These are phyloP conservation scores for Myriosclerotinia duriaeana DNA, from an alignment of 2,329 filamentous ascomycete genomes.

Conservation along the genomic window DNA sequence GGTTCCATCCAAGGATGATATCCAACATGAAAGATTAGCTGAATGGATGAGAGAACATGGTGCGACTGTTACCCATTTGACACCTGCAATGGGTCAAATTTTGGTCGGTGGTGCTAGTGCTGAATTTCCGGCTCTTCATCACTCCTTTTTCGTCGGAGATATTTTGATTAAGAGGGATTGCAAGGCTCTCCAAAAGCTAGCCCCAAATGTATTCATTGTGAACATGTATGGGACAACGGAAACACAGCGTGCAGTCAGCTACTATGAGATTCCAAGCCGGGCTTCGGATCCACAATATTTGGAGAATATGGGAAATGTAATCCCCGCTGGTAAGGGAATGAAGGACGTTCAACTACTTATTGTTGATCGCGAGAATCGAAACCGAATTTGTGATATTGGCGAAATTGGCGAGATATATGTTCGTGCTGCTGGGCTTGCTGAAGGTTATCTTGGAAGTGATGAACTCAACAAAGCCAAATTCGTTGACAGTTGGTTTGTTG, in stretches of 20 bases:
- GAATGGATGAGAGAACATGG: slow-evolving; percentile 82
- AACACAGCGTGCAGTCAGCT: slow-evolving; percentile 77
- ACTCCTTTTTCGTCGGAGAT: slow-evolving; percentile 90
- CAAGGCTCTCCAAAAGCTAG: slow-evolving; percentile 70
- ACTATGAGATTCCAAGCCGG: slow-evolving; percentile 71
- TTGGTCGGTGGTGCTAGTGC: slow-evolving; percentile 80
- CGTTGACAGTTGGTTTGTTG: slow-evolving; percentile 41
- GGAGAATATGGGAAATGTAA: slow-evolving; percentile 67
- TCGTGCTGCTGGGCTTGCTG: slow-evolving; percentile 77
- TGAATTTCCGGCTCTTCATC: slow-evolving; percentile 72
- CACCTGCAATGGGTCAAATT: slow-evolving; percentile 95
- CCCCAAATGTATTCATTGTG: slow-evolving; percentile 70
- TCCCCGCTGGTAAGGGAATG: slow-evolving; percentile 86
- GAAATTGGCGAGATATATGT: slow-evolving; percentile 84
- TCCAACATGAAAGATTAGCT: slow-evolving; percentile 78
- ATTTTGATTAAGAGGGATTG: slow-evolving; percentile 84
- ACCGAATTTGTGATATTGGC: slow-evolving; percentile 71
- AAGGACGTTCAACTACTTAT: slow-evolving; percentile 84
- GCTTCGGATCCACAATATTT: slow-evolving; percentile 63
- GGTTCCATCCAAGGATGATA: slow-evolving; percentile 77
- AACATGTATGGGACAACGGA: slow-evolving; percentile 92
- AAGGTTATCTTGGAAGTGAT: slow-evolving; percentile 61
- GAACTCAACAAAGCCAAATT: slow-evolving; percentile 40
- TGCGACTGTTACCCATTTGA: slow-evolving; percentile 82
- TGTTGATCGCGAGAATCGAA: slow-evolving; percentile 66